Evolutionary conservation across 148 eudicot genomes (phyloP).

Genomic region (Camellia japonica): DNA sequence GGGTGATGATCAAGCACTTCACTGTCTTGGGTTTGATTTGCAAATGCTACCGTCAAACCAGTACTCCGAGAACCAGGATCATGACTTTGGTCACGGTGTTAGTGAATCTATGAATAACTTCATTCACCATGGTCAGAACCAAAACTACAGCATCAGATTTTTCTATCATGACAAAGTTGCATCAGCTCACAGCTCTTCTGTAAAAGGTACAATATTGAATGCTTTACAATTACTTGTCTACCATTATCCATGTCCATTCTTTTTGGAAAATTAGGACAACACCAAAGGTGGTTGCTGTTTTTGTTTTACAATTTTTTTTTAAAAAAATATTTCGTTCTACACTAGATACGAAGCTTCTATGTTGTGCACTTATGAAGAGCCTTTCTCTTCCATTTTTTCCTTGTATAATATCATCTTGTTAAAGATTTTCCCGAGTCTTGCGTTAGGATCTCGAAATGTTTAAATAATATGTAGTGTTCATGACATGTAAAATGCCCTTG

Average conservation of each 20-base stretch:
- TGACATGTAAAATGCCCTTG: background rate
- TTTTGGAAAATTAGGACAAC: background rate
- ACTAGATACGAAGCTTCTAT: background rate
- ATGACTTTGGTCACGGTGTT: conserved; percentile 9
- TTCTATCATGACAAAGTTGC: conserved; percentile 42
- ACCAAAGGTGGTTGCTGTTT: background rate
- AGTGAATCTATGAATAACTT: conserved; percentile 14
- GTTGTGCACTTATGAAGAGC: background rate
- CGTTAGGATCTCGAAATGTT: background rate
- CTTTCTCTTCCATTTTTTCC: conserved; percentile 2
- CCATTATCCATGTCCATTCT: background rate
- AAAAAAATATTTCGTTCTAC: background rate
- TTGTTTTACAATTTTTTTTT: background rate
- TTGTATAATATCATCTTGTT: background rate
- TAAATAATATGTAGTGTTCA: background rate
- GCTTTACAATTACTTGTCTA: background rate
- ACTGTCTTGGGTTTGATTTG: conserved; percentile 51
- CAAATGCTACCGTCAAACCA: conserved; percentile 27
- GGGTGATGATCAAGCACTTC: conserved; percentile 94
- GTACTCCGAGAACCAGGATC: conserved; percentile 18
- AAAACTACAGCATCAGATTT: conserved; percentile 40
- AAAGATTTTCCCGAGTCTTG: background rate
- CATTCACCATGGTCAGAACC: conserved; percentile 26
- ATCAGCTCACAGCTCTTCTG: conserved; percentile 92
- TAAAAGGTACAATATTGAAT: conserved; percentile 60